Base-by-base conservation (phyloP, 2,329 filamentous ascomycete species). In the Cercospora brassicicola region DNA sequence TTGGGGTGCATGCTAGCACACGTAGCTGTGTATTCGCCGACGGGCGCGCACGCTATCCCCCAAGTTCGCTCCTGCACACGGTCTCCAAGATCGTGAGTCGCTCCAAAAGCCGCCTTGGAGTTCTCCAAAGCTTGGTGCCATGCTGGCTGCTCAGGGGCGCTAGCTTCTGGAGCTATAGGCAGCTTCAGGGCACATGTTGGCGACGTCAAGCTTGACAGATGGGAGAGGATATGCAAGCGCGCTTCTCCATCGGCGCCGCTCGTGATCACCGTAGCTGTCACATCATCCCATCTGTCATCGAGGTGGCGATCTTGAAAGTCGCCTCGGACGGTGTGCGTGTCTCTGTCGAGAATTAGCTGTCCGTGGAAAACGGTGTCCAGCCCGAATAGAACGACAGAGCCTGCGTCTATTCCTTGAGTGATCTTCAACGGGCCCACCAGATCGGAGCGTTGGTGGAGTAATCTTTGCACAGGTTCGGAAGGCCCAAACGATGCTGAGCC, bases 1-100 rank as follows among this genome's bases (percentile, higher is more conserved):
- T 82, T 84, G 0, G 87, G 86, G 73, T 89, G 85, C 30, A 86
- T 72, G 2, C 83, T 85, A 57, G 84, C 79, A 65, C 83, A 85
- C 3, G 81, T 80, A 4, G 84, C 86, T 13, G 83, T 75, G 26
- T 82, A 81, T 31, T 83, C 82, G 23, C 82, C 80, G 18, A 83
- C 74, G 18, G 84, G 83, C 15, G 82, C 83, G 2, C 72, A 64
- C 10, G 83, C 80, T 5, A 88, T 77, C 2, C 87, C 87, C 83
- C 85, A 88, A 7, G 83, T 80, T 68, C 84, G 84, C 6, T 83
- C 80, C n/a, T 81, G 76, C 7, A 82, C 81, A 62, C 84, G 77
- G 5, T 83, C 84, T 23, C 81, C 82, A 1, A 88, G 79, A 59
- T 84, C 83, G 55, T 83, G 79, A 42, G 84, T 79, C 3, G 82